Percentiles rank a stretch among this genome's conserved stretches.
phyloP scores from a whole-genome alignment of 768 basidiomycete genomes.

The Russula sp. region DNA sequence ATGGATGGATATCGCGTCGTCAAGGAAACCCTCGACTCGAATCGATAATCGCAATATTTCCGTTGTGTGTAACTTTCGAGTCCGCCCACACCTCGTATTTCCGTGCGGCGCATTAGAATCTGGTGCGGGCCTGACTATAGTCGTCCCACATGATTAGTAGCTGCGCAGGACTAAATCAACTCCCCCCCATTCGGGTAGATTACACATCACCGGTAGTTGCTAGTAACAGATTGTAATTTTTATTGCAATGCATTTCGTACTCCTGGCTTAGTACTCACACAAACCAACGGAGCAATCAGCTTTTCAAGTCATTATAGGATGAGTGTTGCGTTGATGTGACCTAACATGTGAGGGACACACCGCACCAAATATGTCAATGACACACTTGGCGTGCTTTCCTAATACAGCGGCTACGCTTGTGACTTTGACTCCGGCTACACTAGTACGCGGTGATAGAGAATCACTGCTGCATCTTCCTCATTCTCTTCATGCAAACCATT shows the following conservation, averaged over 20 bases:
- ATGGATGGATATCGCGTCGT: background rate
- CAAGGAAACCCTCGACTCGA: background rate
- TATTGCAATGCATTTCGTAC: background rate
- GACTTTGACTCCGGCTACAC: background rate
- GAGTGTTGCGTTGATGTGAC: too few species aligned
- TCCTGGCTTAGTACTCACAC: background rate
- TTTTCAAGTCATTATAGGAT: background rate
- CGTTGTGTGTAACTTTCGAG: background rate
- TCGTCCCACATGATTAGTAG: background rate
- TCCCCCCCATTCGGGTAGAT: background rate
- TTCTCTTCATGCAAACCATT: conserved; percentile 65
- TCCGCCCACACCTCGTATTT: background rate
- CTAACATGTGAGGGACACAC: too few species aligned
- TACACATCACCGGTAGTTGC: background rate
- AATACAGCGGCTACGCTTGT: background rate
- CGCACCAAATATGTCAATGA: background rate
- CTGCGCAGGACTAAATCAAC: too few species aligned
- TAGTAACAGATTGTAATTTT: background rate
- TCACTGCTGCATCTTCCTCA: background rate
- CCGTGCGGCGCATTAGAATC: background rate
- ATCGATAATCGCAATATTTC: background rate
- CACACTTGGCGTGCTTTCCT: background rate
- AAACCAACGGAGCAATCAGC: background rate
- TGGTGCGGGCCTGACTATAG: background rate
- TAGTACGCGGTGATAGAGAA: background rate